These are phyloP conservation scores for Anacardium occidentale DNA, from an alignment of 345 rosid species.

Conservation along the genomic window DNA sequence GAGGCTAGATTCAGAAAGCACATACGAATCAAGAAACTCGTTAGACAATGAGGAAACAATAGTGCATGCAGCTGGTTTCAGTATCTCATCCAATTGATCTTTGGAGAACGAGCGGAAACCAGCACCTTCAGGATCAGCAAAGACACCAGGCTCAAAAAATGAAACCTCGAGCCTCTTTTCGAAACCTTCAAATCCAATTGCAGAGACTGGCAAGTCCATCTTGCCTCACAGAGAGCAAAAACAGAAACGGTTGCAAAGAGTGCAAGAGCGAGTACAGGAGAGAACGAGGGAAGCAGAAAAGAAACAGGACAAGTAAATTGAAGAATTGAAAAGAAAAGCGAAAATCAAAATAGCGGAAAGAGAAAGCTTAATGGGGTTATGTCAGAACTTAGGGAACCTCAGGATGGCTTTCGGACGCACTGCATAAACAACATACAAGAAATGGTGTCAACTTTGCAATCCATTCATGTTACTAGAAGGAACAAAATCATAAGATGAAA, in stretches of 20 bases:
- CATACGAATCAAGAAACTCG: conserved; percentile 71
- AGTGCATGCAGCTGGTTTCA: conserved; percentile 83
- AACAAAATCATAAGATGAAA: conserved; percentile 8
- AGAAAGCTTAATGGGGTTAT: conserved; percentile 21
- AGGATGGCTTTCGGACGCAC: conserved; percentile 89
- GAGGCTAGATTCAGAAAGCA: conserved; percentile 96
- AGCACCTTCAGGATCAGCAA: conserved; percentile 55
- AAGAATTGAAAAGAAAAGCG: background rate
- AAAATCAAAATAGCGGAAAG: conserved; percentile 22
- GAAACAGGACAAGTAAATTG: conserved; percentile 25
- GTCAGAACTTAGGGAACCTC: conserved; percentile 35
- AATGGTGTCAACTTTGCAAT: conserved; percentile 12
- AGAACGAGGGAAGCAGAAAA: conserved; percentile 30
- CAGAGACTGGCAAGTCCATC: conserved; percentile 62
- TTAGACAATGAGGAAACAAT: conserved; percentile 86
- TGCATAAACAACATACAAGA: conserved; percentile 30
- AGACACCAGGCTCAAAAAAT: conserved; percentile 69
- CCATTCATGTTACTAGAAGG: background rate
- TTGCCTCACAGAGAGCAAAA: conserved; percentile 26
- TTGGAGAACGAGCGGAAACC: conserved; percentile 73
- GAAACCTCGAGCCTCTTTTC: conserved; percentile 87
- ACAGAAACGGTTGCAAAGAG: conserved; percentile 30
- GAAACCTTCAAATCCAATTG: conserved; percentile 96
- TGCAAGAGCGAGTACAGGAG: conserved; percentile 37
- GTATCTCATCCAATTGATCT: conserved; percentile 71